A percentile compares a stretch with the other conserved stretches of the same genome.
Conservation (phyloP, 78 protist species). For the Chrysochromulina tobinii region DNA sequence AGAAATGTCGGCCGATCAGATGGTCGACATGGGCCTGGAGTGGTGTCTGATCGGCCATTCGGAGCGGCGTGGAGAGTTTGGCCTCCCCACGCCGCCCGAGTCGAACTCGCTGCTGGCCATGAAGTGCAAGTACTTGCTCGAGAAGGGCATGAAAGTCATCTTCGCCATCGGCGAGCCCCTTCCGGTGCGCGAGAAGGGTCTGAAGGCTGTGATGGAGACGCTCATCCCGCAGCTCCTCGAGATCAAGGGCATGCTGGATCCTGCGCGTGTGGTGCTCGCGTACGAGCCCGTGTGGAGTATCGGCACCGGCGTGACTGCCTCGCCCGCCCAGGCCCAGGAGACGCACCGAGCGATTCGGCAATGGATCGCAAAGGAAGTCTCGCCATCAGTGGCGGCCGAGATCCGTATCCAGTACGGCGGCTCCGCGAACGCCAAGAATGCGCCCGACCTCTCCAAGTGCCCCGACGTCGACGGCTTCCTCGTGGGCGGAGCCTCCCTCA, state of each 20-base stretch:
- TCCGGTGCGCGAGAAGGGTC: background rate
- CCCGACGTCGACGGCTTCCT: slow-evolving; percentile 97
- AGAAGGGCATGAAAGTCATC: background rate
- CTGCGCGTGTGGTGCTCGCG: slow-evolving; percentile 55
- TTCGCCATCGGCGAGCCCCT: background rate
- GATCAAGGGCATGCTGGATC: background rate
- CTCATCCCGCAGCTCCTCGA: background rate
- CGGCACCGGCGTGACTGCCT: slow-evolving; percentile 95
- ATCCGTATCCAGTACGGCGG: slow-evolving; percentile 21
- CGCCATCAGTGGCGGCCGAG: background rate
- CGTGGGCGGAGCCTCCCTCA: slow-evolving; percentile 98
- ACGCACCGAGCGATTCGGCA: background rate
- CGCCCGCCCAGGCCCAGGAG: slow-evolving; percentile 88
- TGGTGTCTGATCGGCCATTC: background rate
- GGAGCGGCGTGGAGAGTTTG: background rate
- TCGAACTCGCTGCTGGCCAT: background rate
- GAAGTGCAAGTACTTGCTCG: background rate
- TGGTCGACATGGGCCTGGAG: background rate
- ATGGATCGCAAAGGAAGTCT: background rate
- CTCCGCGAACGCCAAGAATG: slow-evolving; percentile 84
- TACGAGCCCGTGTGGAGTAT: slow-evolving; percentile 76
- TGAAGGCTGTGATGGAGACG: background rate
- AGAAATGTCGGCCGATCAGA: background rate
- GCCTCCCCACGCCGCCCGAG: background rate
- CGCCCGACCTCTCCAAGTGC: slow-evolving; percentile 62